Evolutionary conservation across 2,329 filamentous ascomycete genomes (phyloP), one percentile per base, ranked within the genome.

Genomic region (Teratosphaeria pseudoeucalypti): DNA sequence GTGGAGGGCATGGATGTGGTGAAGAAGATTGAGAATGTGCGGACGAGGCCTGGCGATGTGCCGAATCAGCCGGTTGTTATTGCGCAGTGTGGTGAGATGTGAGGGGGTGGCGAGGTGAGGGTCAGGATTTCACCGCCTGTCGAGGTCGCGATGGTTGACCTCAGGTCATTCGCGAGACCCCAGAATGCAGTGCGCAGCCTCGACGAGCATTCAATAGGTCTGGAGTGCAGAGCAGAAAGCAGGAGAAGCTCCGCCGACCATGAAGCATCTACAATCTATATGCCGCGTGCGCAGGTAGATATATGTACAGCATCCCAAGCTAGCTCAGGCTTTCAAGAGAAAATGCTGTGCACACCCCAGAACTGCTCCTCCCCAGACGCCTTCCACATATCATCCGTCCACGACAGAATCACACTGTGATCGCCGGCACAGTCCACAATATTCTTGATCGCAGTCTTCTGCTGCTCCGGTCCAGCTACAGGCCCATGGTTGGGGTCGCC

Each of bases 11-110:
- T 96, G 83, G 90, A 96, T 61, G 85, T 96, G 6, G 89, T 97
- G 52, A 82, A 81, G 66, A 97, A 95, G 84, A 88, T 99, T 76
- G 92, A 97, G 79, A 87, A 88, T 62, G 94, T 90, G 34, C 87
- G 92, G 74, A 94, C 89, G 10, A 89, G 86, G 3, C 82, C 84
- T 64, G 84, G 88, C 72, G 92, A 96, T 70, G 84, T 88, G 71
- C 94, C 92, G 3, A 88, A 88, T 66, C 78, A 92, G 72, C 92
- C 96, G 71, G 87, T 97, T 2, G 82, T 85, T 14, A 86, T 99
- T 69, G 80, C 85, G 10, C 86, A 95, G 77, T 96, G 92, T 70
- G 94, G 94, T 34, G 91, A 97, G 81, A 95, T 97, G 91, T 97
- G 65, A 65, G 34, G 60, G 37, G 39, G 43, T 19, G 11, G 2